phyloP scores from a whole-genome alignment of 2,329 filamentous ascomycete genomes.

The Penicillium glabrum region DNA sequence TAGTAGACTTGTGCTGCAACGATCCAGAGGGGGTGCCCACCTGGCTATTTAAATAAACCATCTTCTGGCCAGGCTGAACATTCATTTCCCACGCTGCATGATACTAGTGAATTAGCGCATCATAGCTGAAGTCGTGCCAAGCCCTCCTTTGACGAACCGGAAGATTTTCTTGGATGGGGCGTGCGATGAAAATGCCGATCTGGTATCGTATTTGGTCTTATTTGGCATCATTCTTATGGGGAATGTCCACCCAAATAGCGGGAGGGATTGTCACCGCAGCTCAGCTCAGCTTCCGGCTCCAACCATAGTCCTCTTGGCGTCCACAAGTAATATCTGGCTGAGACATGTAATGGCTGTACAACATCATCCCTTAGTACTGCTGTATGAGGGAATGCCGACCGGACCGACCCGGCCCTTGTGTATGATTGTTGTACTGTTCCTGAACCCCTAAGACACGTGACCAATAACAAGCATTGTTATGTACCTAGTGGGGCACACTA shows the following conservation, averaged over 20 bases:
- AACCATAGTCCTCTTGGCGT: background rate
- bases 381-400: too few relatives aligned
- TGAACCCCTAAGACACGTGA: too few relatives aligned
- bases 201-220: background rate
- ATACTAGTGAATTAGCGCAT: background rate
- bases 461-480: too few relatives aligned
- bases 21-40: background rate
- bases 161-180: background rate
- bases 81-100: background rate
- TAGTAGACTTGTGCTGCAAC: background rate
- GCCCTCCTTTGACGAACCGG: background rate
- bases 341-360: background rate
- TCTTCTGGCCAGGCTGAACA: background rate
- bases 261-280: background rate
- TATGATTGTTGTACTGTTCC: too few relatives aligned
- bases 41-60: background rate
- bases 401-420: too few relatives aligned
- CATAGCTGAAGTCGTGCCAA: background rate
- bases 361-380: too few relatives aligned
- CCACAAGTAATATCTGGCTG: background rate
- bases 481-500: too few relatives aligned
- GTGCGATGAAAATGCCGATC: background rate
- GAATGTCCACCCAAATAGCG: background rate
- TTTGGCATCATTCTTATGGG: background rate
- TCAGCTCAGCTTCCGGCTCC: background rate